Evolutionary conservation across 1,284 basidiomycete species (phyloP).

Genomic region (Sutorius eximius): DNA sequence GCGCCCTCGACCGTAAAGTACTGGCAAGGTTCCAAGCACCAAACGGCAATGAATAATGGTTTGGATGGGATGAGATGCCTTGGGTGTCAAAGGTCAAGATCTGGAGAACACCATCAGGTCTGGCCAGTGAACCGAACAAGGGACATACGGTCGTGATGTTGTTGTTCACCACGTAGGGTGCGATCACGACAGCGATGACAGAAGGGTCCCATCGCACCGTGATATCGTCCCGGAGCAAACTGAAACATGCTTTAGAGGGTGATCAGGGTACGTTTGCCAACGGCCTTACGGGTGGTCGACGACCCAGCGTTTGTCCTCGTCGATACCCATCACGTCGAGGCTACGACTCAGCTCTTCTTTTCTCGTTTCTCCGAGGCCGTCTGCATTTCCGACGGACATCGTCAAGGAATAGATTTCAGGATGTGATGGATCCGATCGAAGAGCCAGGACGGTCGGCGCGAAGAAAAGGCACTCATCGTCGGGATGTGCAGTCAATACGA

Average conservation of each 20-base stretch:
- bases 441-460: conserved; percentile 70
- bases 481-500: conserved; percentile 84
- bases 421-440: conserved; percentile 31
- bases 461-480: conserved; percentile 96
- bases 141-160: conserved; percentile 62
- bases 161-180: conserved; percentile 57
- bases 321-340: conserved; percentile 72
- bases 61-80: conserved; percentile 88
- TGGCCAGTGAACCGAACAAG: background rate
- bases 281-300: conserved; percentile 66
- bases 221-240: conserved; percentile 80
- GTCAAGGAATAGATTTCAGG: conserved; percentile 55
- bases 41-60: conserved; percentile 77
- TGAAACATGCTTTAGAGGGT: conserved; percentile 33
- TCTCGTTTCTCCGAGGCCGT: conserved; percentile 73
- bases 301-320: conserved; percentile 52
- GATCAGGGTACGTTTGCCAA: background rate
- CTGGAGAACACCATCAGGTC: conserved; percentile 40
- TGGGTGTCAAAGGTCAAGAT: conserved; percentile 87
- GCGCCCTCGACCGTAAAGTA: conserved; percentile 25
- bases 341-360: conserved; percentile 66
- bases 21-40: conserved; percentile 50
- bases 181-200: conserved; percentile 61
- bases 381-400: conserved; percentile 72
- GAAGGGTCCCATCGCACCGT: conserved; percentile 63